These are phyloP conservation scores for Clitoria ternatea DNA, from an alignment of 306 rosid genomes.

Conservation along the genomic window DNA sequence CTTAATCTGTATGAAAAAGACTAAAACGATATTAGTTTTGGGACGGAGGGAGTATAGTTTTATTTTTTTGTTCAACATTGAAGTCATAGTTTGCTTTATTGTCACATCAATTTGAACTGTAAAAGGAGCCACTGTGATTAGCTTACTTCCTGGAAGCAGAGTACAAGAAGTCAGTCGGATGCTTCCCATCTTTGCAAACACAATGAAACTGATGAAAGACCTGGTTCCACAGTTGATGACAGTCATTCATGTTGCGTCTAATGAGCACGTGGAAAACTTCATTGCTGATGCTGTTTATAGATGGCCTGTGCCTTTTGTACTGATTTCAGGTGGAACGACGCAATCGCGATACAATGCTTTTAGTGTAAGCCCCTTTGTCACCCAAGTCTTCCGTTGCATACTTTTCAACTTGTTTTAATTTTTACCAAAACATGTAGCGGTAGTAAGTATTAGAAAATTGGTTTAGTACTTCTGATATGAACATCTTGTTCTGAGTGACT, in stretches of 20 bases:
- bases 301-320: conserved; percentile 70
- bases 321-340: conserved; percentile 67
- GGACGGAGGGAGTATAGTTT: too few species aligned
- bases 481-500: not conserved
- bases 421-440: not conserved
- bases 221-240: conserved; percentile 50
- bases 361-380: conserved; percentile 50
- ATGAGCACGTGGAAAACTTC: conserved; percentile 56
- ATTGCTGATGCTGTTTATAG: conserved; percentile 41
- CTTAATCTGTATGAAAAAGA: too few species aligned
- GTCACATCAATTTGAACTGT: conserved; percentile 28
- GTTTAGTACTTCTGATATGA: not conserved
- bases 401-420: not conserved
- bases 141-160: conserved; percentile 99
- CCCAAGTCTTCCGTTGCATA: not conserved
- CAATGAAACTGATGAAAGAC: conserved; percentile 53
- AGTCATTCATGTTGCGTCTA: conserved; percentile 73
- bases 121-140: conserved; percentile 68
- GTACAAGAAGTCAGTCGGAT: conserved; percentile 82
- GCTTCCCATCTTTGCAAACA: conserved; percentile 61
- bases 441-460: not conserved
- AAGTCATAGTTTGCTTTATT: conserved; percentile 11
- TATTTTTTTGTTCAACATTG: conserved; percentile 11
- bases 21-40: too few species aligned
- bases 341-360: conserved; percentile 75